Evolutionary conservation across 768 basidiomycete species (phyloP).

Genomic region (Russula dissimulans): DNA sequence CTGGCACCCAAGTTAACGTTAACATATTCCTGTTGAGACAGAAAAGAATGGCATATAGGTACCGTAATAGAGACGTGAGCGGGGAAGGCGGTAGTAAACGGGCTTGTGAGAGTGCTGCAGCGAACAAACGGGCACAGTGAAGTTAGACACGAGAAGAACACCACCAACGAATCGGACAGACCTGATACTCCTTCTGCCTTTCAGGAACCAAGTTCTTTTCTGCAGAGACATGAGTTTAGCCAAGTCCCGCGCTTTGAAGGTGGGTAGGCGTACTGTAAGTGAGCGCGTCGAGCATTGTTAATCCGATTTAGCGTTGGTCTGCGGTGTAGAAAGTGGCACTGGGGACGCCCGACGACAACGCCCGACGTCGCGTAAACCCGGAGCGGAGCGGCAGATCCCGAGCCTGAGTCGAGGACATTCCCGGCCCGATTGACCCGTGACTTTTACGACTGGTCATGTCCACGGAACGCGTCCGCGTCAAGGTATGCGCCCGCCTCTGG

Average conservation of each 20-base stretch:
- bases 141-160: background rate
- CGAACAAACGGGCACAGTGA: background rate
- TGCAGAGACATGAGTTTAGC: conserved; percentile 22
- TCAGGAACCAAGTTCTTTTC: conserved; percentile 58
- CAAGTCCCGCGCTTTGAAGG: background rate
- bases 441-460: conserved; percentile 23
- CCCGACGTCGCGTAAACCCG: background rate
- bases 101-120: conserved; percentile 35
- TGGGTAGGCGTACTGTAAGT: conserved; percentile 46
- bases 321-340: conserved; percentile 1
- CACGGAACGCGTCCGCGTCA: conserved; percentile 70
- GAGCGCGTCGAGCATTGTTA: conserved; percentile 47
- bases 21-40: background rate
- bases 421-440: no score
- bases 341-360: no score
- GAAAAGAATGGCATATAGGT: conserved; percentile 19
- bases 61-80: conserved; percentile 61
- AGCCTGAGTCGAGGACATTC: background rate
- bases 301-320: background rate
- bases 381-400: background rate
- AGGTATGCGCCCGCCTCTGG: conserved; percentile 39
- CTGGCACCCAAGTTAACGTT: conserved; percentile 28
- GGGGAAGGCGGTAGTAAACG: conserved; percentile 51
- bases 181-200: conserved; percentile 62
- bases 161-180: conserved; percentile 23